phyloP scores from a whole-genome alignment of 1,284 basidiomycete genomes.

The Phellinidium pouzarii region DNA sequence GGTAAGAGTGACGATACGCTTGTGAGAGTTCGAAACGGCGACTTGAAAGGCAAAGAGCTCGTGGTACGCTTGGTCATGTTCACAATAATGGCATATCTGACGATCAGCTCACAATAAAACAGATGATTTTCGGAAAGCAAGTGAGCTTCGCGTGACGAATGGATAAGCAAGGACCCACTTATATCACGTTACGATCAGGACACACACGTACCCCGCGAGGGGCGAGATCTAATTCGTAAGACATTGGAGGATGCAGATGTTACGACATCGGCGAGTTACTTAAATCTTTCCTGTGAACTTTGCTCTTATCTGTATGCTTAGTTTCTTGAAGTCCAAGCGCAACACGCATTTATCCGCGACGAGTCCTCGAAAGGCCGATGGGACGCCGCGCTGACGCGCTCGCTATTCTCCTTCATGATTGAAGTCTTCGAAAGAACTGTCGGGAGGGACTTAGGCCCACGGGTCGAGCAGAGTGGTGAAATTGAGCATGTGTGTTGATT shows the following conservation, averaged over 20 bases:
- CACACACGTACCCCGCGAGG: constrained; percentile 82
- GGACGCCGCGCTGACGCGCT: constrained; percentile 84
- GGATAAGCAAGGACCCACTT: not conserved
- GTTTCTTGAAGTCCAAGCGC: constrained; percentile 90
- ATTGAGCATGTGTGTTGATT: constrained; percentile 74
- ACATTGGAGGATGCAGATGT: constrained; percentile 75
- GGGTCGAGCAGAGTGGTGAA: constrained; percentile 35
- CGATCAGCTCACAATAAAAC: constrained; percentile 10
- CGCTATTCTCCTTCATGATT: constrained; percentile 81
- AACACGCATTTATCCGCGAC: constrained; percentile 91
- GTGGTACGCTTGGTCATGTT: constrained; percentile 44
- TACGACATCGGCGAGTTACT: constrained; percentile 50
- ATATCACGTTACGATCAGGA: constrained; percentile 39
- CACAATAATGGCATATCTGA: not conserved
- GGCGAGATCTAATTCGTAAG: constrained; percentile 77
- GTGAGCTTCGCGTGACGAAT: constrained; percentile 29
- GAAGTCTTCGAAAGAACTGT: constrained; percentile 89
- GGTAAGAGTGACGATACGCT: constrained; percentile 79
- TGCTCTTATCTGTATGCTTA: constrained; percentile 28
- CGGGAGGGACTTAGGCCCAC: constrained; percentile 74
- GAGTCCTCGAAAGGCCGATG: constrained; percentile 87
- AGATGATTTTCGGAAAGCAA: constrained; percentile 95
- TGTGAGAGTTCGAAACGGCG: constrained; percentile 62
- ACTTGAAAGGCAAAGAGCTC: constrained; percentile 72
- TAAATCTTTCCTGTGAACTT: constrained; percentile 2